Percentiles rank a stretch among this genome's conserved stretches.
Conservation (phyloP, 176 grass and related monocot genomes). For the Hordeum vulgare region DNA sequence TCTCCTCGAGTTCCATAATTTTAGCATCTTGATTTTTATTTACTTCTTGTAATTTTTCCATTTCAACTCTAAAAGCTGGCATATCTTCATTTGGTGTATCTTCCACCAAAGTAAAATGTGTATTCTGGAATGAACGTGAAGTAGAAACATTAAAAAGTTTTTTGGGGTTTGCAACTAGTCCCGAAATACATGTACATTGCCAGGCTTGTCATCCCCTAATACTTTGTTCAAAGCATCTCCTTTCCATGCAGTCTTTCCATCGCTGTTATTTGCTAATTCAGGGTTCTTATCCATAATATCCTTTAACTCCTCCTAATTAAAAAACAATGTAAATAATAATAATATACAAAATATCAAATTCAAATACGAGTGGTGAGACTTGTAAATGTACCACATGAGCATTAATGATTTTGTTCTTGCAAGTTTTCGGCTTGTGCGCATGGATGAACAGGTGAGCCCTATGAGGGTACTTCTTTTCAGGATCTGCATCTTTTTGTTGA, state of each 20-base stretch:
- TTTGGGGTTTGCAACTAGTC: no score
- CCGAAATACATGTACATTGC: no score
- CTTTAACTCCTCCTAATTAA: background rate
- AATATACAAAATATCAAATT: background rate
- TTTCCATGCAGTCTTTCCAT: slow-evolving; percentile 5
- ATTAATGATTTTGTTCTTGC: background rate
- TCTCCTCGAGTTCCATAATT: background rate
- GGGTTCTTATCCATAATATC: background rate
- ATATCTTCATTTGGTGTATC: no score
- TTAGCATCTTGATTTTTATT: no score
- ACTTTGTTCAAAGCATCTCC: background rate
- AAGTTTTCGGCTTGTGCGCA: background rate
- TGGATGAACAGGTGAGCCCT: background rate
- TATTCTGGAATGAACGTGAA: no score
- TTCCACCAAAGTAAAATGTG: no score
- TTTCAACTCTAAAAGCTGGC: no score
- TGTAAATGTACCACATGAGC: background rate
- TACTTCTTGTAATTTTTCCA: no score
- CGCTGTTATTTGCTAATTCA: background rate
- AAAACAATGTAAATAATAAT: background rate
- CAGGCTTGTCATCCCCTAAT: no score
- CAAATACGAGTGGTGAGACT: background rate
- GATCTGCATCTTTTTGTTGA: background rate
- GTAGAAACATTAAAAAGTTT: no score
- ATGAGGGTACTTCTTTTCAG: background rate